A percentile compares a stretch with the other conserved stretches of the same genome.
Conservation (phyloP, 2,329 filamentous ascomycete species). For the Sphaerulina musiva region DNA sequence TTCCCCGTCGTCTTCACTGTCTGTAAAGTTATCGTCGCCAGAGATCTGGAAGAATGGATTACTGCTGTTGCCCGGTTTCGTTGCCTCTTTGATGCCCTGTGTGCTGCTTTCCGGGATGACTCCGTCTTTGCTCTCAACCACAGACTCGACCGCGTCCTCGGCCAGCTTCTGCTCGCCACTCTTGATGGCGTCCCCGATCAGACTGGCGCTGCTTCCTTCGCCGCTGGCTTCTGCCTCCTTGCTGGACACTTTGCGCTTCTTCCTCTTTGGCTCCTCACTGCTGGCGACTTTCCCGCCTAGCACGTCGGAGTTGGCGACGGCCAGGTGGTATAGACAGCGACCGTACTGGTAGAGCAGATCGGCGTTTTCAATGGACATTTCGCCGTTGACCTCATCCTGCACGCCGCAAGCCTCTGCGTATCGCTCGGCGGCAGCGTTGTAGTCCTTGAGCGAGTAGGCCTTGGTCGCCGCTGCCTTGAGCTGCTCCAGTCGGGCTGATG, state of each 20-base stretch:
- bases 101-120: conserved; percentile 38
- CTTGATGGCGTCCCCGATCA: conserved; percentile 30
- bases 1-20: conserved; percentile 56
- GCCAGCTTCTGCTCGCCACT: conserved; percentile 37
- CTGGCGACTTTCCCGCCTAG: conserved; percentile 71
- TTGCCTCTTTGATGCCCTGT: conserved; percentile 37
- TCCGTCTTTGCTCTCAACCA: conserved; percentile 42
- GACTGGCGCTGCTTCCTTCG: conserved; percentile 26
- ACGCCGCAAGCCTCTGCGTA: conserved; percentile 85
- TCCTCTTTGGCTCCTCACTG: conserved; percentile 50
- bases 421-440: conserved; percentile 74
- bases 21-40: conserved; percentile 89
- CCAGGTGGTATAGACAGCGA: conserved; percentile 86
- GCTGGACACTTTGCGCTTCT: conserved; percentile 35
- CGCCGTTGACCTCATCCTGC: conserved; percentile 85
- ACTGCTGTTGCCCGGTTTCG: conserved; percentile 45
- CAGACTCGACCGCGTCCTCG: conserved; percentile 37
- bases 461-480: conserved; percentile 73
- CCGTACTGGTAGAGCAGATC: conserved; percentile 94
- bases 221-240: conserved; percentile 17
- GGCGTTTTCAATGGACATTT: conserved; percentile 82
- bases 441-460: conserved; percentile 84
- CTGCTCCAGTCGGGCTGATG: conserved; percentile 45
- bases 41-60: conserved; percentile 87
- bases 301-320: conserved; percentile 89